Percentiles rank a stretch among this genome's conserved stretches.
Conservation (phyloP, 805 yeast species). For the Candida quercuum region DNA sequence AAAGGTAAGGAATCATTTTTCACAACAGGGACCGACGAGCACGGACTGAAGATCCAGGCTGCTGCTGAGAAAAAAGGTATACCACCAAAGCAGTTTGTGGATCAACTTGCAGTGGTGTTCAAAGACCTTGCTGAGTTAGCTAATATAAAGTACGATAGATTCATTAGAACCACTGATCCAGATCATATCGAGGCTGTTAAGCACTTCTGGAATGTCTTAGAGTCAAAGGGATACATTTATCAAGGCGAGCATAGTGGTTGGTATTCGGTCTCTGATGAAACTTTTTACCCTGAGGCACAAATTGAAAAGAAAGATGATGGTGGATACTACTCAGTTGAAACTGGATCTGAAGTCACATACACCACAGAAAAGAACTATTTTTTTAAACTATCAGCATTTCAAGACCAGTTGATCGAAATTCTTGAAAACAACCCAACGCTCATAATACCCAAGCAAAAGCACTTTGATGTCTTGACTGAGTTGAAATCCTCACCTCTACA, state of each 20-base stretch:
- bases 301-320: conserved; percentile 35
- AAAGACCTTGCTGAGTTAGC: conserved; percentile 53
- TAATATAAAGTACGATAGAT: conserved; percentile 60
- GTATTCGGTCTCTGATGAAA: conserved; percentile 93
- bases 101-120: conserved; percentile 60
- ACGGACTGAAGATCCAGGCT: conserved; percentile 87
- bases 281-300: conserved; percentile 84
- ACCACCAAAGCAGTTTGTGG: conserved; percentile 70
- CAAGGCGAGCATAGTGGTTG: conserved; percentile 87
- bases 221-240: conserved; percentile 61
- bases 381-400: conserved; percentile 66
- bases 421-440: conserved; percentile 48
- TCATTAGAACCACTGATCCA: conserved; percentile 83
- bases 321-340: conserved; percentile 49
- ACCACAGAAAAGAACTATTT: conserved; percentile 85
- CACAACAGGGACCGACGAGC: conserved; percentile 96
- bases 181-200: conserved; percentile 70
- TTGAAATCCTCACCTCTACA: conserved; percentile 41
- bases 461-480: conserved; percentile 50
- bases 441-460: conserved; percentile 60
- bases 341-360: conserved; percentile 69
- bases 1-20: conserved; percentile 42
- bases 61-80: conserved; percentile 58
- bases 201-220: conserved; percentile 62
- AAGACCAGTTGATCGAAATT: conserved; percentile 42